Conservation (phyloP, 805 yeast species). For the Grigorovia humatica region DNA sequence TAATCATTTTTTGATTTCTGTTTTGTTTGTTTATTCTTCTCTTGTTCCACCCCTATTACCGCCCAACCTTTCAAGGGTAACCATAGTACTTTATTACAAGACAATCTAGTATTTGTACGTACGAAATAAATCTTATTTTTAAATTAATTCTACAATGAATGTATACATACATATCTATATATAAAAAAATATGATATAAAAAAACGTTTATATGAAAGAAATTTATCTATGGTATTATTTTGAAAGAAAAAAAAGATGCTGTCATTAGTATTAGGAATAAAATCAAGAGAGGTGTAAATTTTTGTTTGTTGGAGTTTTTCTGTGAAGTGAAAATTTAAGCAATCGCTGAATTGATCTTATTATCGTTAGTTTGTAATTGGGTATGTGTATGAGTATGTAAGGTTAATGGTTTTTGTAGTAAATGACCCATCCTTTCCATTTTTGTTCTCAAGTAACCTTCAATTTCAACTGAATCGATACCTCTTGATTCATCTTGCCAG, state of each 20-base stretch:
- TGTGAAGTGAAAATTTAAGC: background rate
- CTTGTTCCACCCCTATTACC: no score
- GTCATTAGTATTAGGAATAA: background rate
- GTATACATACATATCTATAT: background rate
- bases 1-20: background rate
- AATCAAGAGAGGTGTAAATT: background rate
- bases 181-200: no score
- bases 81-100: no score
- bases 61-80: no score
- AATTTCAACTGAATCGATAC: constrained; percentile 75
- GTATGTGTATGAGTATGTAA: constrained; percentile 15
- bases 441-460: constrained; percentile 91
- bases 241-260: background rate
- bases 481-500: constrained; percentile 54
- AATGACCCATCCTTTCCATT: constrained; percentile 95
- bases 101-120: no score
- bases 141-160: background rate
- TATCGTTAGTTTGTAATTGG: background rate
- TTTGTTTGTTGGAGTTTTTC: background rate
- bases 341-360: background rate
- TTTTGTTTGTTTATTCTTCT: no score
- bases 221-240: no score
- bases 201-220: no score
- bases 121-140: background rate
- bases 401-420: constrained; percentile 42